Evolutionary conservation across 2,329 filamentous ascomycete genomes (phyloP).

Genomic region (Colletotrichum lentis): DNA sequence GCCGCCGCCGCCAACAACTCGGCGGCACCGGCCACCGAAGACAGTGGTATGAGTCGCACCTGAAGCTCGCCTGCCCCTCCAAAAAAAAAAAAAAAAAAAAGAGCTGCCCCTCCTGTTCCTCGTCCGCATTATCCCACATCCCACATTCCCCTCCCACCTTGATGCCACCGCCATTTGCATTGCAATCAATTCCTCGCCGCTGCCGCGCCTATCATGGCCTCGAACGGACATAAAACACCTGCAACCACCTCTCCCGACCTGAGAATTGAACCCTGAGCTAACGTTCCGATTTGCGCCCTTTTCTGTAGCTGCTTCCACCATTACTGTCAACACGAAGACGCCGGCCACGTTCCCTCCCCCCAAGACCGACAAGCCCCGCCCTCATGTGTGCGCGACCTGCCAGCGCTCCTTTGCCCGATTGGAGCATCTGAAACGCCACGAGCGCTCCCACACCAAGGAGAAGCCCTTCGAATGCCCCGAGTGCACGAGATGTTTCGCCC

Average conservation of each 20-base stretch:
- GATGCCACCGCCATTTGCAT: not conserved
- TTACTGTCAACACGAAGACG: conserved; percentile 59
- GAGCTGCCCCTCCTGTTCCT: conserved; percentile 45
- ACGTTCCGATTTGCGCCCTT: conserved; percentile 37
- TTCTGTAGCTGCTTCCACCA: conserved; percentile 54
- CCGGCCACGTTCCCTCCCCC: conserved; percentile 73
- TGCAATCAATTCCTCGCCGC: conserved; percentile 32
- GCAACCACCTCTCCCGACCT: not conserved
- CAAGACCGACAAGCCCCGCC: conserved; percentile 96
- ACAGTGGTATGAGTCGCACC: conserved; percentile 51
- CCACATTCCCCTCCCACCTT: not conserved
- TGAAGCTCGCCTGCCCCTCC: conserved; percentile 37
- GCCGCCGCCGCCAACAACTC: conserved; percentile 41
- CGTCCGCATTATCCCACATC: conserved; percentile 20
- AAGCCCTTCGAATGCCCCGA: conserved; percentile 98
- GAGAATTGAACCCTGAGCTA: conserved; percentile 42
- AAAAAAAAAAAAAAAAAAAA: conserved; percentile 18
- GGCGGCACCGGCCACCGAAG: conserved; percentile 46
- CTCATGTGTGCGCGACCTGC: conserved; percentile 92
- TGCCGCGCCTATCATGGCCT: not conserved
- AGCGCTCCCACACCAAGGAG: conserved; percentile 97
- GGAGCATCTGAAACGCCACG: conserved; percentile 96
- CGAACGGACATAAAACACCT: not conserved
- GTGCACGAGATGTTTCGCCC: conserved; percentile 92
- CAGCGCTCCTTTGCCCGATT: conserved; percentile 90